A percentile compares a stretch with the other conserved stretches of the same genome.
phyloP scores from a whole-genome alignment of 225 moss, liverwort and hornwort species.

The Straminergon stramineum region DNA sequence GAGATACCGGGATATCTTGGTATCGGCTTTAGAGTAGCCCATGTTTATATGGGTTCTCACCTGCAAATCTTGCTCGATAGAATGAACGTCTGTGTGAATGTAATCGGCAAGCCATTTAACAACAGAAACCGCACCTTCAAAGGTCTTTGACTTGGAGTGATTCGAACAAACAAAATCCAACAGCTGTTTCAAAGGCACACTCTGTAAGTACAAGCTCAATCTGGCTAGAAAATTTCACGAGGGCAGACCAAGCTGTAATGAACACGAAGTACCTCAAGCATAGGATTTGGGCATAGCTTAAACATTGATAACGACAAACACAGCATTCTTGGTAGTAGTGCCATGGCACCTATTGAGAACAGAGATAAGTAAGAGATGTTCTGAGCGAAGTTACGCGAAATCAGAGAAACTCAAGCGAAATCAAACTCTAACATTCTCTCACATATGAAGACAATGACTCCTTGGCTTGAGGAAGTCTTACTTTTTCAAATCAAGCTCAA shows the following conservation, averaged over 20 bases:
- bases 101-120: constrained; percentile 13
- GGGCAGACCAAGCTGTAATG: background rate
- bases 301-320: background rate
- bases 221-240: background rate
- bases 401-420: background rate
- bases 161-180: constrained; percentile 3
- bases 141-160: background rate
- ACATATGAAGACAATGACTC: background rate
- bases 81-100: background rate
- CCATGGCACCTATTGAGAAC: background rate
- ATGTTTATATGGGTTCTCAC: background rate
- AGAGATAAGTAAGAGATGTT: background rate
- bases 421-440: background rate
- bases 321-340: background rate
- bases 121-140: background rate
- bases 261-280: background rate
- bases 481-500: background rate
- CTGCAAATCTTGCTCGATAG: constrained; percentile 18
- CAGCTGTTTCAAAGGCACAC: constrained; percentile 6
- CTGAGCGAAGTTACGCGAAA: background rate
- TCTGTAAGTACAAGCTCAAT: background rate
- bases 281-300: background rate
- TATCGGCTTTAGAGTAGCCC: background rate
- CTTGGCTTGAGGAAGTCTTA: background rate
- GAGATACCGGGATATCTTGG: background rate